Base-by-base conservation (phyloP, 2,329 filamentous ascomycete genomes). In the Diaporthe ilicicola region DNA sequence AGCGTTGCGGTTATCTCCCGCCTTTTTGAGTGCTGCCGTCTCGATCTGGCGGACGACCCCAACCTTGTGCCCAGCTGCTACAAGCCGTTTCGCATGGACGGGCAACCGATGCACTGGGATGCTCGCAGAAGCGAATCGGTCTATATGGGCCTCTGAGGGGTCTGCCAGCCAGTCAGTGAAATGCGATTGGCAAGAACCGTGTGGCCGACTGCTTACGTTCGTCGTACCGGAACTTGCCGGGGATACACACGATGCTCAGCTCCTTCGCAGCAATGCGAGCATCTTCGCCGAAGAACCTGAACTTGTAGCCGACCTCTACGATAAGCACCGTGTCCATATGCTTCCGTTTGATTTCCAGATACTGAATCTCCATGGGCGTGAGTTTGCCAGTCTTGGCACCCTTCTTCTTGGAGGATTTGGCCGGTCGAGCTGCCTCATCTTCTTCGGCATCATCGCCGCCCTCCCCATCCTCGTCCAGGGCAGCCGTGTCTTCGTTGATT, bases 291-390 rank as follows among this genome's bases (percentile, higher is more conserved):
- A 97, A 97, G 84, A 99, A 97, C 42, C 93, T 91, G 82, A 97
- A 99, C 80, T 99, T 99, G 84, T 99, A 99, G 64, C 96, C 96
- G 10, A 98, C 96, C 80, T 99, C 95, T 66, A 98, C 91, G 15
- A 98, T 93, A 67, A 99, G 86, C 24, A 99, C 77, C 0, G 95
- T 96, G 78, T 98, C 96, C 84, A 94, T 88, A 79, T 98, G 91
- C 76, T 95, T 93, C 72, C 91, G 88, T 83, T 99, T 99, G 81
- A 99, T 97, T 22, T 97, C 95, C 7, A 99, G 87, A 70, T 97
- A 93, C 77, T 98, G 96, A 50, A 93, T 89, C 80, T 98, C 95
- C 91, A 99, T 93, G 0, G 96, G 96, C 0, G 96, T 99, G 72
- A 99, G 88, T 79, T 98, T 98, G 68, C 87, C 87, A 2, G 87